Evolutionary conservation across 1,284 basidiomycete genomes (phyloP), one percentile per base, ranked within the genome.

Genomic region (Malassezia furfur): DNA sequence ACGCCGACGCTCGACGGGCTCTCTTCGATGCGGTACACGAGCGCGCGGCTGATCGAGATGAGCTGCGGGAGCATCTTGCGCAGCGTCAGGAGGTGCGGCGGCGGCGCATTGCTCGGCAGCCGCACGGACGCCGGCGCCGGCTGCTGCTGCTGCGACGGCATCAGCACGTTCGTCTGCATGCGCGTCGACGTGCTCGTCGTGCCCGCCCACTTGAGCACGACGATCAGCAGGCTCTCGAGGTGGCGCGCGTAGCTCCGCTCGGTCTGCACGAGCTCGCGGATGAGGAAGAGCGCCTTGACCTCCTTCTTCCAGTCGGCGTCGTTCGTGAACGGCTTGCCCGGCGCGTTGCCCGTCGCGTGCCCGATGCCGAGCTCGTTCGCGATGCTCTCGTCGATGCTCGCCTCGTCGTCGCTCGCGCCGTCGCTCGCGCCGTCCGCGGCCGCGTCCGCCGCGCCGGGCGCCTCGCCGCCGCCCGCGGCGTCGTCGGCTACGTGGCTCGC

Each of bases 301-400:
- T 73, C 70, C 50, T 65, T 65, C 57, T 70, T 67, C 70, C 70
- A 73, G 51, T 68, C 70, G 15, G 65, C 67, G 31, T 71, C 70
- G 45, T 72, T 66, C 45, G 64, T 61, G 44, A 68, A 66, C 1
- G 63, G 54, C 39, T 62, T 62, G 48, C 64, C 61, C 19, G 62
- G 64, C 19, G 61, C 48, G 41, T 65, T 63, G 51, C 68, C 68
- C 21, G 64, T 64, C 8, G 68, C 64, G 32, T 62, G 63, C 38
- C 68, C 68, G 53, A 64, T 57, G 57, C 65, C 25, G 3, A 65
- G 64, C 31, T 64, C 62, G 41, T 64, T 66, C 50, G 60, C 53
- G 11, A 61, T 60, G 28, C 50, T 50, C 11, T 64, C 58, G n/a
- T 61, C 36, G 5, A 35, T 25, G 10, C 57, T 51, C 25, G 59